These are phyloP conservation scores for Leishmania martiniquensis DNA, from an alignment of 208 protist species.

Conservation along the genomic window DNA sequence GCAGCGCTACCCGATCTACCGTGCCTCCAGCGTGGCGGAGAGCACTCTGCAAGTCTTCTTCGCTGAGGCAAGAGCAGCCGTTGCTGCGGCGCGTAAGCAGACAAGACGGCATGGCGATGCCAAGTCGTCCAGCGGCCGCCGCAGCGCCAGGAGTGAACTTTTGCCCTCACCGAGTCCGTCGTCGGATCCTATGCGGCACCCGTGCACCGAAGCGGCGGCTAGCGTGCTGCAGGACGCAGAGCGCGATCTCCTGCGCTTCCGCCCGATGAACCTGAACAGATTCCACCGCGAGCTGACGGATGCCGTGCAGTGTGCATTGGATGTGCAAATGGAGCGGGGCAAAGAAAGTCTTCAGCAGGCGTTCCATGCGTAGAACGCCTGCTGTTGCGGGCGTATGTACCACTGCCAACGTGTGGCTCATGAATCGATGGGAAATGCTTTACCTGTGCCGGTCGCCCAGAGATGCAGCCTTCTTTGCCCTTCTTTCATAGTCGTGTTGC, in stretches of 20 bases:
- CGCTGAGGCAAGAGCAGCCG: conserved; percentile 15
- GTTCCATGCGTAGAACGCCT: conserved; percentile 40
- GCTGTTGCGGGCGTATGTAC: background rate
- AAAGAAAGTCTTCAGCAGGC: conserved; percentile 48
- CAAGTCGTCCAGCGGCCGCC: background rate
- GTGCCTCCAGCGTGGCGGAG: conserved; percentile 71
- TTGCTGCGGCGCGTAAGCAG: conserved; percentile 5
- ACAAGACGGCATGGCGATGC: background rate
- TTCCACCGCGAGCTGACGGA: conserved; percentile 70
- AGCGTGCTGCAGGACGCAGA: conserved; percentile 41
- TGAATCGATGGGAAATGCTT: background rate
- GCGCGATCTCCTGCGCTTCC: conserved; percentile 48
- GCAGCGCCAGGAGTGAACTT: background rate
- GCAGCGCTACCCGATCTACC: conserved; percentile 61
- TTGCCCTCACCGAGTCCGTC: background rate
- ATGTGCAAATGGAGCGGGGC: conserved; percentile 52
- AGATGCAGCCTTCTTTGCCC: too few relatives aligned
- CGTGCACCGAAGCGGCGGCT: background rate
- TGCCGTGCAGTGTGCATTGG: conserved; percentile 63
- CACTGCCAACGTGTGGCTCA: background rate
- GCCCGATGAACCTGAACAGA: conserved; percentile 62
- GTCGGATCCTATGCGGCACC: background rate
- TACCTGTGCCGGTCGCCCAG: too few relatives aligned
- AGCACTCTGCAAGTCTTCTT: conserved; percentile 57
- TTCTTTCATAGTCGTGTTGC: background rate